These are phyloP conservation scores for Pyrenopolyporus hunteri DNA, from an alignment of 495 filamentous ascomycete genomes.

Conservation along the genomic window DNA sequence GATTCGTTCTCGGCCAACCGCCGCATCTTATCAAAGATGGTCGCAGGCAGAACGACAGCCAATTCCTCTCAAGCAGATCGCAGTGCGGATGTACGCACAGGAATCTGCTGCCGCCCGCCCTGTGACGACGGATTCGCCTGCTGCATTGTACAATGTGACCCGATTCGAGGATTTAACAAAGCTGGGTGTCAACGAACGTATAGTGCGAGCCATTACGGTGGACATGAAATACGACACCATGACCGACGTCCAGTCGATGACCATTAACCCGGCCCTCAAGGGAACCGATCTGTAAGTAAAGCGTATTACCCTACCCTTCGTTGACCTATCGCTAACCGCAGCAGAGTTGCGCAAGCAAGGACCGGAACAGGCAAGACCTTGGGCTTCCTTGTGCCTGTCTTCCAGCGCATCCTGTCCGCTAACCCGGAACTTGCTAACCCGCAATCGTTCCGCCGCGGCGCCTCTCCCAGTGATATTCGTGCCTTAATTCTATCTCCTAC, in stretches of 20 bases:
- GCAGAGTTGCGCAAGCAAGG: conserved; percentile 83
- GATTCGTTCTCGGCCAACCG: conserved; percentile 28
- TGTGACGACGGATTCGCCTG: conserved; percentile 13
- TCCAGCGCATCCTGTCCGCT: conserved; percentile 71
- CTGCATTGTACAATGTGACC: conserved; percentile 53
- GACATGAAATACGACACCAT: conserved; percentile 81
- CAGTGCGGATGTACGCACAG: conserved; percentile 48
- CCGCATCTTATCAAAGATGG: conserved; percentile 23
- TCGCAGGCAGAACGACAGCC: conserved; percentile 15
- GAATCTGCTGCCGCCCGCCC: conserved; percentile 39
- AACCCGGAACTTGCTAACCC: conserved; percentile 56
- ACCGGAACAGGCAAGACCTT: conserved; percentile 90
- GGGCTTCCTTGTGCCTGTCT: conserved; percentile 77
- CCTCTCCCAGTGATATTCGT: conserved; percentile 71
- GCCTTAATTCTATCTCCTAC: conserved; percentile 94
- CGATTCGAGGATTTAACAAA: conserved; percentile 72
- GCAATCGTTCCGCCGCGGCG: conserved; percentile 22
- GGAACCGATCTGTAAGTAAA: conserved; percentile 80
- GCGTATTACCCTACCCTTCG: conserved; percentile 1
- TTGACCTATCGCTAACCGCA: conserved; percentile 33
- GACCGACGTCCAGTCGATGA: conserved; percentile 90
- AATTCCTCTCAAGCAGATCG: conserved; percentile 24
- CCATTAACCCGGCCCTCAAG: conserved; percentile 76
- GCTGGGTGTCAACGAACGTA: conserved; percentile 63
- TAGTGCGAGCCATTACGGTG: conserved; percentile 72